Evolutionary conservation across 2,329 filamentous ascomycete genomes (phyloP).

Genomic region (Trematosphaeria pertusa): DNA sequence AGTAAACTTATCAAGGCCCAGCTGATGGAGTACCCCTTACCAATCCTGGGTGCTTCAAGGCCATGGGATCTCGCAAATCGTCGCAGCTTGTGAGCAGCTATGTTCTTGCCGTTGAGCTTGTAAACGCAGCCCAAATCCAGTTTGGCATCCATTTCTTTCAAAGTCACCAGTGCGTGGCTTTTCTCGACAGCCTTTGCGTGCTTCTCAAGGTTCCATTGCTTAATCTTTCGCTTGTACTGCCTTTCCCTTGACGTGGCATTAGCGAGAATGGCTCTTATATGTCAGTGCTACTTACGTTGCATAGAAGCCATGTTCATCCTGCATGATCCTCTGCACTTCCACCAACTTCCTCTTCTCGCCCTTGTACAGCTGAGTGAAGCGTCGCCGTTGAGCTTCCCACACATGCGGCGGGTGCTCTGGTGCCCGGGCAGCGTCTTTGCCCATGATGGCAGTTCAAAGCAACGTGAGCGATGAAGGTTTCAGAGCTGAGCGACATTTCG

Average conservation of each 20-base stretch:
- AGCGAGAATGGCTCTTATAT: background rate
- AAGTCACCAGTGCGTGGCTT: background rate
- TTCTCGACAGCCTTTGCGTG: constrained; percentile 1
- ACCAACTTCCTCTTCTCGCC: constrained; percentile 1
- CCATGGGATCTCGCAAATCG: background rate
- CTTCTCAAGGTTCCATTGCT: constrained; percentile 7
- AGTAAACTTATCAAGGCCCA: background rate
- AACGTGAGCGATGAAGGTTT: background rate
- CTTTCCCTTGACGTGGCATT: background rate
- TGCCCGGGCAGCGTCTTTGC: background rate
- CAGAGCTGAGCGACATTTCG: background rate
- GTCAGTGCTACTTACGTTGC: constrained; percentile 1
- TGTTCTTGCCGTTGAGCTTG: constrained; percentile 4
- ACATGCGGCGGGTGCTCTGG: constrained; percentile 3
- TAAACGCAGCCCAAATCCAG: background rate
- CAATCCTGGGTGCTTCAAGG: background rate
- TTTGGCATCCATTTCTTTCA: background rate
- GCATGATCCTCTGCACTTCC: constrained; percentile 1
- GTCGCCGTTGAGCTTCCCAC: constrained; percentile 6
- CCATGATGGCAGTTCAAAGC: background rate
- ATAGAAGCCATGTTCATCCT: background rate
- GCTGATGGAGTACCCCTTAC: background rate
- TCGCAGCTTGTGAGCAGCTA: constrained; percentile 4
- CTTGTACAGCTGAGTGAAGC: constrained; percentile 1
- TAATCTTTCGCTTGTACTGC: constrained; percentile 7